Evolutionary conservation across 768 basidiomycete genomes (phyloP).

Genomic region (Cystoderma amianthinum): DNA sequence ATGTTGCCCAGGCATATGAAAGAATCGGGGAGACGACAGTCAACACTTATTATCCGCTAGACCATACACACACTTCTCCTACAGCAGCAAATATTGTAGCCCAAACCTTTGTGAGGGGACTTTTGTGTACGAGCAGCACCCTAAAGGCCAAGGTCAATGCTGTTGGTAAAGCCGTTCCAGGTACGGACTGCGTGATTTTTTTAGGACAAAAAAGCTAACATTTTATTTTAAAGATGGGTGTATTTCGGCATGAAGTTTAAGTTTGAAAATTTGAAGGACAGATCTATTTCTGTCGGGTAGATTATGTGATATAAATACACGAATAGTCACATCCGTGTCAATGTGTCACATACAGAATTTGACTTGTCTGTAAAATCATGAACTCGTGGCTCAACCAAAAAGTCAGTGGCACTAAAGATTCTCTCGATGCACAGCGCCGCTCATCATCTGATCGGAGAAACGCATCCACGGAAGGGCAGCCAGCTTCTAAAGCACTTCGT

Average conservation of each 20-base stretch:
- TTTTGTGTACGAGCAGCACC: slow-evolving; percentile 29
- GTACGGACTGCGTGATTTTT: too few species aligned
- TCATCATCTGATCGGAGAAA: background rate
- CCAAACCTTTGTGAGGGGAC: slow-evolving; percentile 37
- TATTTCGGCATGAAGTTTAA: background rate
- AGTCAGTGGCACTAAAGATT: background rate
- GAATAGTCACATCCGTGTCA: too few species aligned
- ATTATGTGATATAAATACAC: too few species aligned
- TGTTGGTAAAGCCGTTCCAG: slow-evolving; percentile 28
- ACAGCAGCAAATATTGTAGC: slow-evolving; percentile 41
- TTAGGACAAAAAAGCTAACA: too few species aligned
- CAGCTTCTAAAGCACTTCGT: background rate
- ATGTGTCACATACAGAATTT: too few species aligned
- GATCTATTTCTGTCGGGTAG: too few species aligned
- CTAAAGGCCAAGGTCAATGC: slow-evolving; percentile 26
- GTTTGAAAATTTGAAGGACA: background rate
- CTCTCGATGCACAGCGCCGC: background rate
- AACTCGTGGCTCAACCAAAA: slow-evolving; percentile 15
- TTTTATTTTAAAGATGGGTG: slow-evolving; percentile 4
- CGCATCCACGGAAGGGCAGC: background rate
- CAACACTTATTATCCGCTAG: slow-evolving; percentile 33
- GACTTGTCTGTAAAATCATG: slow-evolving; percentile 9
- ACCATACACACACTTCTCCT: slow-evolving; percentile 38
- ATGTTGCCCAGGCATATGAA: slow-evolving; percentile 34
- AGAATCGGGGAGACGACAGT: slow-evolving; percentile 29